Base-by-base conservation (phyloP, 139 green algal species). In the Tetradesmus lagerheimii region DNA sequence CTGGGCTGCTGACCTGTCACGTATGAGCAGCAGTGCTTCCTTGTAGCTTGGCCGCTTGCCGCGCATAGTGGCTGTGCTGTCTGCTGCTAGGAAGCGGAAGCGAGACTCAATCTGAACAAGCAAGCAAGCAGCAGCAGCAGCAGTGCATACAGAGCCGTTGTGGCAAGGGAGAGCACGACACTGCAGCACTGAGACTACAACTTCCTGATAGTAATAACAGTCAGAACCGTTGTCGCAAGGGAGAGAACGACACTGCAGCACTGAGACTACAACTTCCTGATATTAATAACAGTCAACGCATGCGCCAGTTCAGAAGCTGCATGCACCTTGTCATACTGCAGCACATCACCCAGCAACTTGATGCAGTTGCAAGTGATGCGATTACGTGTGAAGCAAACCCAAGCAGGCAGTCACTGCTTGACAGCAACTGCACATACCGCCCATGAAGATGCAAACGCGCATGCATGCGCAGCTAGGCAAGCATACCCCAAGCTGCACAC, bases 11-110 rank as follows among this genome's bases (percentile, higher is more conserved):
- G 87, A 99, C 86, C 94, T 94, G 83, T 97, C 90, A 2, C 92
- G 75, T 1, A 99, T 90, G 35, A 86, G 64, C 71, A 98, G 92
- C 88, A 99, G 92, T 0, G 92, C 87, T 38, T 97, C 92, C 2
- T 94, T 85, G 90, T 98, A 98, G 45, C 85, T 91, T 1, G 96
- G 96, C 31, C 91, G 91, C 1, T 90, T 87, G 11, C 96, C 96
- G 0, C 88, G 89, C 37, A 98, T 84, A 34, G 94, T 95, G 71
- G 87, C 82, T 2, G 31, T 77, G 20, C 93, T 93, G 91, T 96
- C 93, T 3, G 96, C 96, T 12, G 96, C 96, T 41, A 98, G 90
- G 87, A 98, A 98, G 12, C 95, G 92, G 83, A 98, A 96, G 34
- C 95, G 91, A 0, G 90, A 38, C 91, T 98, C 96, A n/a, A 98